phyloP scores from a whole-genome alignment of 2,329 filamentous ascomycete genomes.

The Pseudogymnoascus verrucosus region DNA sequence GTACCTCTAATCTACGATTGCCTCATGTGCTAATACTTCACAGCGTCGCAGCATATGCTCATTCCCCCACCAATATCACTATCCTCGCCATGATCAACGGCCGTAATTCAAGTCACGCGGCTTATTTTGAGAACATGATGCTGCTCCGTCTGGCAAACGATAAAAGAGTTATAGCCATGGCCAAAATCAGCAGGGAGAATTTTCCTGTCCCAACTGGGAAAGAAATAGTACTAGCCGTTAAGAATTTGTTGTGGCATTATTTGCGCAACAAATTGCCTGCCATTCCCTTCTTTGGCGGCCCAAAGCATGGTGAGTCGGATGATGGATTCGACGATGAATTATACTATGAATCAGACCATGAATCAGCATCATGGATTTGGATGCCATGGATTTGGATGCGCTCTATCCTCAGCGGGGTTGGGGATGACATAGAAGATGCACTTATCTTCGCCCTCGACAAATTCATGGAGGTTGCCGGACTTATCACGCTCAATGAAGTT shows the following conservation, averaged over 20 bases:
- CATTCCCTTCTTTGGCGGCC: neutral
- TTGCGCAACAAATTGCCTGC: neutral
- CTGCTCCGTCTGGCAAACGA: neutral
- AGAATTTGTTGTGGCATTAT: neutral
- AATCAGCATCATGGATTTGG: neutral
- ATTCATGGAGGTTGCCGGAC: neutral
- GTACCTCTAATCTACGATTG: neutral
- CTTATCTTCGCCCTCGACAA: neutral
- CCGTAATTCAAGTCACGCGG: neutral
- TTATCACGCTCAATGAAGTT: neutral
- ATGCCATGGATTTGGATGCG: neutral
- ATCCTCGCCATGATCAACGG: neutral
- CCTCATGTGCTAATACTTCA: neutral
- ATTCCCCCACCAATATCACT: neutral
- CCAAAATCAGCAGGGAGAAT: neutral
- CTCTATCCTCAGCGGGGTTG: neutral
- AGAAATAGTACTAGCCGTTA: neutral
- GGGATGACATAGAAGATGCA: neutral
- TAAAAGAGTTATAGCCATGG: neutral
- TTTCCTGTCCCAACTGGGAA: neutral
- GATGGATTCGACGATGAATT: too few relatives aligned
- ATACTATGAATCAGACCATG: too few relatives aligned
- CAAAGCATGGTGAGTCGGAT: neutral
- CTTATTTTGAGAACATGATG: neutral
- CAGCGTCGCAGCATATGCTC: neutral